A percentile compares a stretch with the other conserved stretches of the same genome.
Conservation (phyloP, 495 filamentous ascomycete genomes). For the Friedmanniomyces simplex region DNA sequence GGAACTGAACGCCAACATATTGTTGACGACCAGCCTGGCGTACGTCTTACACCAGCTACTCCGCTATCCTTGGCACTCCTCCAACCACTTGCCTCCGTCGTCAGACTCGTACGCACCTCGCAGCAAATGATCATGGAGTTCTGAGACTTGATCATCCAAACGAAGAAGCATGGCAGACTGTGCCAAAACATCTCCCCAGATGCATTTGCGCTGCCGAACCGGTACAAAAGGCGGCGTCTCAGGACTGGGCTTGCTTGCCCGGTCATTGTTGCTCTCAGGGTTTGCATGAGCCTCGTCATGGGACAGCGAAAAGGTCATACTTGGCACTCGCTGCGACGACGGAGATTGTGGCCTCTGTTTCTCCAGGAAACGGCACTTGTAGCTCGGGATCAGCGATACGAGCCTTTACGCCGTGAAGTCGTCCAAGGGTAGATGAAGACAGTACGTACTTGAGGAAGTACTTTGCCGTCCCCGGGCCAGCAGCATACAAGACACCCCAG, state of each 20-base stretch:
- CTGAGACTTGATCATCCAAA: slow-evolving; percentile 54
- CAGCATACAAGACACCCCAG: slow-evolving; percentile 28
- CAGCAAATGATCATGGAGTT: slow-evolving; percentile 50
- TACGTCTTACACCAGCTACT: too few species aligned
- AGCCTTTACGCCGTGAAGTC: slow-evolving; percentile 21
- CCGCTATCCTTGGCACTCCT: too few species aligned
- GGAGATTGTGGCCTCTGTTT: slow-evolving; percentile 33
- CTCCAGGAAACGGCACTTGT: slow-evolving; percentile 28
- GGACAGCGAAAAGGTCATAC: slow-evolving; percentile 24
- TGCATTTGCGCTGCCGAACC: slow-evolving; percentile 41
- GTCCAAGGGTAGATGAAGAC: slow-evolving; percentile 12
- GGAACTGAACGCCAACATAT: too few species aligned
- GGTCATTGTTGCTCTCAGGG: background rate
- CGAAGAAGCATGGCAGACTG: slow-evolving; percentile 41
- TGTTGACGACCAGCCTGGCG: too few species aligned
- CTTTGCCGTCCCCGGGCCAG: slow-evolving; percentile 13
- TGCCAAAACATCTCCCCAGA: slow-evolving; percentile 47
- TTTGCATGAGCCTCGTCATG: background rate
- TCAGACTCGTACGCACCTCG: background rate
- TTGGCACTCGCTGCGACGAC: slow-evolving; percentile 37
- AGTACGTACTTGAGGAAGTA: slow-evolving; percentile 26
- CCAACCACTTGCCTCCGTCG: background rate
- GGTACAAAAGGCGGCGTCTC: slow-evolving; percentile 38
- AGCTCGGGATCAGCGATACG: slow-evolving; percentile 26
- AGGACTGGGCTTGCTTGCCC: slow-evolving; percentile 21